Evolutionary conservation across 2,329 filamentous ascomycete genomes (phyloP), one percentile per base, ranked within the genome.

Genomic region (Celoporthe dispersa): DNA sequence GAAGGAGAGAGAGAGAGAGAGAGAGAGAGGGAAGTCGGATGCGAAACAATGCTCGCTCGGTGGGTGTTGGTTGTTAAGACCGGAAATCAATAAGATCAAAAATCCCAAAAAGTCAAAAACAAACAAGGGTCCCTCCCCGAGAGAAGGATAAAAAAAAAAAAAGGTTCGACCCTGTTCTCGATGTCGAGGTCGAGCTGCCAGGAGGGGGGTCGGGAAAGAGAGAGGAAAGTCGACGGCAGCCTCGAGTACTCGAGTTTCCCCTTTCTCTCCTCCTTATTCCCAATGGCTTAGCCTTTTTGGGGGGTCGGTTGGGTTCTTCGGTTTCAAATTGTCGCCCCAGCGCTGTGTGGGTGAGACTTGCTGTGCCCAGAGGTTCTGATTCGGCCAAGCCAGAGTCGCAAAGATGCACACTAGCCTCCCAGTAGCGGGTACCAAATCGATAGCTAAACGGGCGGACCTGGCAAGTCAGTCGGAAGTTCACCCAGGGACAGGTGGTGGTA

Each of bases 261-360:
- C 66, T 68, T 66, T 68, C 51, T 68, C 35, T 41, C 35, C 44
- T 48, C 44, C 44, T 62, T 62, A 41, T 41, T 41, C 35, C 68
- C 64, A 37, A 63, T 41, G 62, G 66, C 44, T 48, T 63, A 66
- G 67, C 33, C 62, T 37, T 66, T 61, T 66, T 62, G 28, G 66
- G 28, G 66, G 66, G 44, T 35, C 57, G 57, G 66, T 66, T 63
- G 64, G 64, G 51, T 65, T 60, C 33, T 59, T 44, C 53, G 64
- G 67, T 60, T 71, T 71, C 68, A 68, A 72, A 66, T 62, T 55
- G 57, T 64, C 66, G 63, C 62, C 68, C 70, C 22, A 35, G 19
- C 16, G 25, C 37, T 60, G 68, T 60, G 65, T 55, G 70, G 68
- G 68, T 72, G 70, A 72, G 68, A 72, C 70, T 53, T 31, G 25